phyloP scores from a whole-genome alignment of 345 rosid genomes.

The Corchorus olitorius region DNA sequence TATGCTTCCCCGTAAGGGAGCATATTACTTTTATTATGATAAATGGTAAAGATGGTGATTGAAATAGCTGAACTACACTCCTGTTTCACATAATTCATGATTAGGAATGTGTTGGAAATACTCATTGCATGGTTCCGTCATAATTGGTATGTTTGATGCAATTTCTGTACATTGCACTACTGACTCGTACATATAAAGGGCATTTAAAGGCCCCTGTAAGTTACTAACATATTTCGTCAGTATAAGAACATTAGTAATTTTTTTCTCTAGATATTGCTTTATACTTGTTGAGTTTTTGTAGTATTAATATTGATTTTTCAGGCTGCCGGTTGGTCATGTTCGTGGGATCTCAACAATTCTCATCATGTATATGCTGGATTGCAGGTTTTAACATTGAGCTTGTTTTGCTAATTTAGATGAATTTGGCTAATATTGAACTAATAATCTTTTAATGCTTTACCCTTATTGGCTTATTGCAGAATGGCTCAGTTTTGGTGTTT shows the following conservation, averaged over 20 bases:
- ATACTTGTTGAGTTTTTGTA: background rate
- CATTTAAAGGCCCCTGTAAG: background rate
- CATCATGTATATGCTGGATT: constrained; percentile 80
- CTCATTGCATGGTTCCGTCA: background rate
- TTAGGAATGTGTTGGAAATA: background rate
- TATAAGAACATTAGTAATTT: background rate
- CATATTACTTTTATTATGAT: background rate
- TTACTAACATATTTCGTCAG: background rate
- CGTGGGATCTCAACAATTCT: constrained; percentile 76
- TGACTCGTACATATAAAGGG: background rate
- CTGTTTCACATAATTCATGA: background rate
- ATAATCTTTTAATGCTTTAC: background rate
- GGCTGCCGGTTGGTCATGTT: constrained; percentile 94
- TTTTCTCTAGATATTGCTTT: background rate
- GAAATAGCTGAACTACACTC: background rate
- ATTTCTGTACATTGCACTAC: background rate
- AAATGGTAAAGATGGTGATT: background rate
- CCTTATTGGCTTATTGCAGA: constrained; percentile 43
- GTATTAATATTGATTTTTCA: constrained; percentile 29
- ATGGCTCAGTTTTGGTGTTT: constrained; percentile 72
- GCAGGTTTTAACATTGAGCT: constrained; percentile 51
- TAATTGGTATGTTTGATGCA: background rate
- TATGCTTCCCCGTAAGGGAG: constrained; percentile 7
- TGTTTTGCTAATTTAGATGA: constrained; percentile 10
- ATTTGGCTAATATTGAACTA: background rate